Base-by-base conservation (phyloP, 2,329 filamentous ascomycete species). In the Diaporthe citrichinensis region DNA sequence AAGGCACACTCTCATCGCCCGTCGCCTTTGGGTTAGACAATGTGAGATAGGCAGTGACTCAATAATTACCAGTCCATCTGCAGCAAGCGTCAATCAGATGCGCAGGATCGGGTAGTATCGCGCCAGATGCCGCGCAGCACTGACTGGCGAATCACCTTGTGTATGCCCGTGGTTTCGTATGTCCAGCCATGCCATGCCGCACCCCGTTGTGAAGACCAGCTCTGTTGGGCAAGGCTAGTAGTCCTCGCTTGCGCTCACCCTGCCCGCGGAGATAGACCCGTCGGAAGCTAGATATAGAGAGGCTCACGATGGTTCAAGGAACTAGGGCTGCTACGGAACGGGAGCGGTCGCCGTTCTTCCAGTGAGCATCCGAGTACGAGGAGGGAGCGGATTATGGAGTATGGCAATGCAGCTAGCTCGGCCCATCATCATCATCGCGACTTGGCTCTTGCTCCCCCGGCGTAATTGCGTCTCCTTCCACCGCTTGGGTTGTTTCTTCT, bases 31-130 rank as follows among this genome's bases (percentile, higher is more conserved):
- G 46, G 44, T 25, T 68, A 39, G 31, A 53, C 44, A 34, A 25
- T 39, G 65, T 51, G 8, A 53, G 23, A 28, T 68, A 23, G 44
- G 7, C 34, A 53, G 65, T 53, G 65, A 36, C 65, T 53, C 65
- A 53, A 51, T 53, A 53, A 53, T 39, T 68, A 12, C 46, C 46
- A 44, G 28, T 31, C 28, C 46, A 28, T 53, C 46, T 68, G 65
- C 31, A 31, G 31, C 46, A 68, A 53, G 65, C 65, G 46, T 53
- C 65, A 53, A 55, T 36, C 65, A 68, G 65, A 31, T 53, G 46
- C 34, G 65, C 46, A 53, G 49, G 65, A 68, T 68, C 46, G 34
- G 65, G 46, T 68, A 25, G 31, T 28, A 68, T 68, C 62, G 62
- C 46, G 62, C 31, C 31, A 68, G 62, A 68, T 68, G 44, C 62